These are phyloP conservation scores for Achlya hypogyna DNA, from an alignment of 352 stramenopile genomes.

Conservation along the genomic window DNA sequence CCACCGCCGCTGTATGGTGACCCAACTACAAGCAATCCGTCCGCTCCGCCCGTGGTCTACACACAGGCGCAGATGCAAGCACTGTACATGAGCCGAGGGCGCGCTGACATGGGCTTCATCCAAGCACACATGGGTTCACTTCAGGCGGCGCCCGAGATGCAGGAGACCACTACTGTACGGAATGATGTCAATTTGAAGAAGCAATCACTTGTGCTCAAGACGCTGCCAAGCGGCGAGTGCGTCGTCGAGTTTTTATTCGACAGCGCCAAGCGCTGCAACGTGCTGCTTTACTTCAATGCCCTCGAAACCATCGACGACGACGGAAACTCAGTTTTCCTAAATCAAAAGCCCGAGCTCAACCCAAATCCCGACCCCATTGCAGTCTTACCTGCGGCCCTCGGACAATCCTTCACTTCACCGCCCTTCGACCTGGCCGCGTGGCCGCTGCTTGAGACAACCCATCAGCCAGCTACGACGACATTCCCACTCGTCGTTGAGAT, in stretches of 20 bases:
- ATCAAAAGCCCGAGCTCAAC: conserved; percentile 4
- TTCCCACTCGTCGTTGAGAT: conserved; percentile 69
- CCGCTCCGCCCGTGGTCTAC: conserved; percentile 38
- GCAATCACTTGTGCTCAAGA: conserved; percentile 46
- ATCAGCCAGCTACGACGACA: conserved; percentile 31
- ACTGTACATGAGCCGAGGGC: conserved; percentile 64
- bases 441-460: conserved; percentile 31
- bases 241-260: conserved; percentile 70
- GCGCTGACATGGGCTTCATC: conserved; percentile 80
- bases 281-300: conserved; percentile 54
- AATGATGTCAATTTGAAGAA: conserved; percentile 85
- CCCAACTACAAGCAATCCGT: conserved; percentile 28
- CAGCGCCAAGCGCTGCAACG: conserved; percentile 57
- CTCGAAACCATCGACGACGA: conserved; percentile 59
- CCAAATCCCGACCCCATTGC: conserved; percentile 12
- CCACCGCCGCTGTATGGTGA: conserved; percentile 49
- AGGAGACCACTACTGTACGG: conserved; percentile 74
- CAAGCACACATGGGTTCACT: conserved; percentile 41
- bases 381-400: conserved; percentile 40
- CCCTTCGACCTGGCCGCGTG: conserved; percentile 39
- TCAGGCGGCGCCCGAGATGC: conserved; percentile 63
- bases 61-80: conserved; percentile 75
- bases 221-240: conserved; percentile 23
- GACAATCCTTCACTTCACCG: conserved; percentile 38
- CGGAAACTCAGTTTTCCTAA: conserved; percentile 8